phyloP scores from a whole-genome alignment of 768 basidiomycete genomes.

The Austroboletus festivus region DNA sequence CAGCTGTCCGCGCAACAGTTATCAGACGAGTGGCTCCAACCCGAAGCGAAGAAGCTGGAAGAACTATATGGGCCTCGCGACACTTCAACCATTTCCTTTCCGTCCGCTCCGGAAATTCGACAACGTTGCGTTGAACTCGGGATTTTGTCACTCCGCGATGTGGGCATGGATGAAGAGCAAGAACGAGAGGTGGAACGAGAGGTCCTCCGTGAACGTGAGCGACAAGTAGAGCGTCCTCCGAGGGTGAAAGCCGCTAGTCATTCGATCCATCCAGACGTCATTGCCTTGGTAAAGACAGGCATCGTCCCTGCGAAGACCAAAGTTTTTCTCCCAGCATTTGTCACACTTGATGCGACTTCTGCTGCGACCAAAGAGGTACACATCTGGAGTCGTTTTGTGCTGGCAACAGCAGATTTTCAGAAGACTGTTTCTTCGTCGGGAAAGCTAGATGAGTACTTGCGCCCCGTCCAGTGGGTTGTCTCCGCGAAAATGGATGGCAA shows the following conservation, averaged over 20 bases:
- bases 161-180: slow-evolving; percentile 44
- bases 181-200: slow-evolving; percentile 49
- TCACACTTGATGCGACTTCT: slow-evolving; percentile 9
- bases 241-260: slow-evolving; percentile 23
- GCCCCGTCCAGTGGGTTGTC: slow-evolving; percentile 31
- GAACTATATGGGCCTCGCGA: slow-evolving; percentile 29
- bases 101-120: slow-evolving; percentile 7
- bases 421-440: slow-evolving; percentile 5
- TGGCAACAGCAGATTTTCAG: slow-evolving; percentile 18
- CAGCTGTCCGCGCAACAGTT: neutral
- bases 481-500: slow-evolving; percentile 3
- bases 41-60: slow-evolving; percentile 38
- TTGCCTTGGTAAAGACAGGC: slow-evolving; percentile 30
- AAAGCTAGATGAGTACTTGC: slow-evolving; percentile 17
- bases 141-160: slow-evolving; percentile 10
- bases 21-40: slow-evolving; percentile 36
- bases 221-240: slow-evolving; percentile 36
- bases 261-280: slow-evolving; percentile 19
- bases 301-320: slow-evolving; percentile 11
- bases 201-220: slow-evolving; percentile 41
- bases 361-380: slow-evolving; percentile 15
- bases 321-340: slow-evolving; percentile 20
- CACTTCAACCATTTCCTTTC: neutral
- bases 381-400: slow-evolving; percentile 17
- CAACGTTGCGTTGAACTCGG: slow-evolving; percentile 18